phyloP scores from a whole-genome alignment of 768 basidiomycete species.

The Aureoboletus auriporus region DNA sequence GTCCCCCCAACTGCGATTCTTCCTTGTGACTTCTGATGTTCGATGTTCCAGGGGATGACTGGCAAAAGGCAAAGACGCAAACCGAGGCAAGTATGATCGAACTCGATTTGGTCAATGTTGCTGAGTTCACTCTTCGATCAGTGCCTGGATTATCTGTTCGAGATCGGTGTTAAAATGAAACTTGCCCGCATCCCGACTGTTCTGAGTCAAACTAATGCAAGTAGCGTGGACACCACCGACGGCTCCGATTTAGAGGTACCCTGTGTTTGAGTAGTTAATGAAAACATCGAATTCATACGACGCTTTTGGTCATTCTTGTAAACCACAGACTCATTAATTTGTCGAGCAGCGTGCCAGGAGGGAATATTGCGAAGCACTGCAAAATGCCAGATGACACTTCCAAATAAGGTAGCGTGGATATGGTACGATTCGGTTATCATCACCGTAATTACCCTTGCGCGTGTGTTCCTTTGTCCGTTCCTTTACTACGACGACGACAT shows the following conservation, averaged over 20 bases:
- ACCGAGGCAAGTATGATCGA: constrained; percentile 53
- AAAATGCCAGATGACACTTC: not conserved
- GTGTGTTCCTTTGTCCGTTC: not conserved
- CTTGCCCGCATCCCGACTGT: constrained; percentile 54
- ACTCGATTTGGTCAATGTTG: not conserved
- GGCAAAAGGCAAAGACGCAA: constrained; percentile 89
- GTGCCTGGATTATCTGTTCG: constrained; percentile 91
- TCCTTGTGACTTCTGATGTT: constrained; percentile 7
- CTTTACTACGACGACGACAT: constrained; percentile 10
- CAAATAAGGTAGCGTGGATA: constrained; percentile 8
- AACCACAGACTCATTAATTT: constrained; percentile 3
- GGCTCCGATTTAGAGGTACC: not conserved
- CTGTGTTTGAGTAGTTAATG: not conserved
- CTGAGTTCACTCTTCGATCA: constrained; percentile 22
- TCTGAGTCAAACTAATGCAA: constrained; percentile 17
- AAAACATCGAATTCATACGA: constrained; percentile 3
- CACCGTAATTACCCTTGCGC: not conserved
- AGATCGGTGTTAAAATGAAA: constrained; percentile 83
- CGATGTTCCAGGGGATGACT: constrained; percentile 48
- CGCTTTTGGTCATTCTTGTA: not conserved
- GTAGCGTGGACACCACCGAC: not conserved
- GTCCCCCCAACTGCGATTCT: constrained; percentile 6
- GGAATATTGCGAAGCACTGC: not conserved
- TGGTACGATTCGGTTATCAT: constrained; percentile 20
- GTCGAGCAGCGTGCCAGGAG: not conserved